phyloP scores from a whole-genome alignment of 2,329 filamentous ascomycete species.

The Fusarium liriodendri region DNA sequence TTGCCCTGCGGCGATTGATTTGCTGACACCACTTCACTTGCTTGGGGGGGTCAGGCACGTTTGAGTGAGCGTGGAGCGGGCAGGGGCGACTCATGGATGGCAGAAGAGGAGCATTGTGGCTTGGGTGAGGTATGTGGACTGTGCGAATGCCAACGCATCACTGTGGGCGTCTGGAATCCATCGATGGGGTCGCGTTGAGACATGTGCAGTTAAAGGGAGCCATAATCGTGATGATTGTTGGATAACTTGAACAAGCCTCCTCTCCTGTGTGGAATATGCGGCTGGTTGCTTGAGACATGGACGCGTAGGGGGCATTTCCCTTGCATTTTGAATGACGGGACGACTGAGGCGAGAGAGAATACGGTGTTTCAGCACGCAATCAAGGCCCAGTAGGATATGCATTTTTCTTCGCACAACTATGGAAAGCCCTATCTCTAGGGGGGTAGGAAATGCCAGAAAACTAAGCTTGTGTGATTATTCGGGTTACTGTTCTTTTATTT shows the following conservation, averaged over 20 bases:
- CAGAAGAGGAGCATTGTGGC: conserved; percentile 28
- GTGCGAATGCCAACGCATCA: neutral
- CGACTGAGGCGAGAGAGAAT: neutral
- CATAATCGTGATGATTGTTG: neutral
- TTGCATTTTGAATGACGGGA: neutral
- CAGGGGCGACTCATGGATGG: conserved; percentile 14
- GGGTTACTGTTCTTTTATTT: neutral
- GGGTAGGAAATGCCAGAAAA: neutral
- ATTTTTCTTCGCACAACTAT: neutral
- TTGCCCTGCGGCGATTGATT: conserved; percentile 24
- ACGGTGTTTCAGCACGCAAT: neutral
- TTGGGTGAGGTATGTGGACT: conserved; percentile 25
- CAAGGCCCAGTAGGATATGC: neutral
- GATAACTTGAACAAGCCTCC: neutral
- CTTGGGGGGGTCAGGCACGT: conserved; percentile 21
- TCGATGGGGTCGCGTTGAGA: neutral
- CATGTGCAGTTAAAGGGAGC: neutral
- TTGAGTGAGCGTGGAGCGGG: conserved; percentile 17
- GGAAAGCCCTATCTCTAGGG: neutral
- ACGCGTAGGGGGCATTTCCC: conserved; percentile 1
- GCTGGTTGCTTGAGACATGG: neutral
- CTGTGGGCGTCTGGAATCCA: conserved; percentile 23
- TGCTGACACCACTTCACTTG: conserved; percentile 29
- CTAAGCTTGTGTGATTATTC: neutral
- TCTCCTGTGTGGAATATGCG: neutral